These are phyloP conservation scores for Trametes sp. DNA, from an alignment of 1,284 basidiomycete species.

Conservation along the genomic window DNA sequence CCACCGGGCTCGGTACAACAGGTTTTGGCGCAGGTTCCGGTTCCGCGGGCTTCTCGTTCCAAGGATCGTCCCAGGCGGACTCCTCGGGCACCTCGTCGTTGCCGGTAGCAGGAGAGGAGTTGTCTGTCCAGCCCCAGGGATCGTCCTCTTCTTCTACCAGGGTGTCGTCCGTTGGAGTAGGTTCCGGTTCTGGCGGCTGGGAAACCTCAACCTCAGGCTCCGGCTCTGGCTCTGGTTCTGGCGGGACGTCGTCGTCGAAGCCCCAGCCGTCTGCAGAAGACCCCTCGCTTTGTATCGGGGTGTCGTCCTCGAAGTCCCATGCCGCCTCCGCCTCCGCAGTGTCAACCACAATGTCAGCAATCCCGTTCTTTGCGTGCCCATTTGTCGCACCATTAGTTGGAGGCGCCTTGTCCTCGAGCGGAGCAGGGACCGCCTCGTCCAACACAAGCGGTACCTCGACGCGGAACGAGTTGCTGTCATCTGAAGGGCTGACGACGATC, in stretches of 20 bases:
- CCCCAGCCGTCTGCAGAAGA: conserved; percentile 53
- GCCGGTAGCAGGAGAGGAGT: conserved; percentile 41
- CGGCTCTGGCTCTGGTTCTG: conserved; percentile 36
- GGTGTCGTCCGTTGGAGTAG: conserved; percentile 35
- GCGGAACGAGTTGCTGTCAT: conserved; percentile 43
- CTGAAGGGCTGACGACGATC: conserved; percentile 50
- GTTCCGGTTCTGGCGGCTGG: conserved; percentile 29
- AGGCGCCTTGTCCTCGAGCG: conserved; percentile 36
- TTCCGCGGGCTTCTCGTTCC: conserved; percentile 54
- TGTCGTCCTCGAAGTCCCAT: conserved; percentile 45
- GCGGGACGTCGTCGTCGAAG: conserved; percentile 57
- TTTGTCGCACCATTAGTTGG: background rate
- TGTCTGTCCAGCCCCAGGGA: conserved; percentile 74
- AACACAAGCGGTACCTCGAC: conserved; percentile 42
- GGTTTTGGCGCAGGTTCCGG: conserved; percentile 37
- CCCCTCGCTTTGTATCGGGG: conserved; percentile 22
- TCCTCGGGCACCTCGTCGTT: conserved; percentile 41
- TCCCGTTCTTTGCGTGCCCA: conserved; percentile 43
- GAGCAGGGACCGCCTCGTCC: conserved; percentile 19
- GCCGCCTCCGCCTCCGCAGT: conserved; percentile 41
- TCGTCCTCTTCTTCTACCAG: conserved; percentile 47
- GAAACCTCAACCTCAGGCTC: conserved; percentile 24
- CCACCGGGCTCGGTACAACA: conserved; percentile 41
- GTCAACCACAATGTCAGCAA: conserved; percentile 28
- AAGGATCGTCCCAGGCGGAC: conserved; percentile 65